Conservation (phyloP, 108 stramenopile species). For the Skeletonema tropicum region DNA sequence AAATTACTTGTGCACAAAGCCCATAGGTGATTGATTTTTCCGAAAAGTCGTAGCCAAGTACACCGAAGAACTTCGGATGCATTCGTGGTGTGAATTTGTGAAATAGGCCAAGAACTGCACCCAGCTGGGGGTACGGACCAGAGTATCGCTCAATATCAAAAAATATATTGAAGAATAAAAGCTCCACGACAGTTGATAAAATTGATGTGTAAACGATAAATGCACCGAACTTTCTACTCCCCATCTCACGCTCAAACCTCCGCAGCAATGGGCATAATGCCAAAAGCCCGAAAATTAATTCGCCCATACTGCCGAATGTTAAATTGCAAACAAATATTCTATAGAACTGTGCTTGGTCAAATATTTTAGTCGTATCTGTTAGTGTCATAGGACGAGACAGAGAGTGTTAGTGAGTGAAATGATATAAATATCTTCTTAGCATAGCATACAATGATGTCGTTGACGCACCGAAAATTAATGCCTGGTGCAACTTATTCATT, state of each 20-base stretch:
- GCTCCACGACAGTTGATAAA: conserved; percentile 43
- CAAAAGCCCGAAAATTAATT: conserved; percentile 59
- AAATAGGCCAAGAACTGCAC: conserved; percentile 62
- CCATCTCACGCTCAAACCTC: conserved; percentile 80
- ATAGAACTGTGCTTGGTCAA: conserved; percentile 50
- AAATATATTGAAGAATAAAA: conserved; percentile 36
- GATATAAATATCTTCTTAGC: neutral
- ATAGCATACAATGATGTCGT: neutral
- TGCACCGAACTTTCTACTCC: conserved; percentile 57
- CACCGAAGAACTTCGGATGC: conserved; percentile 69
- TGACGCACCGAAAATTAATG: conserved; percentile 43
- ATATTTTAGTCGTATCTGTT: conserved; percentile 35
- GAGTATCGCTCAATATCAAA: conserved; percentile 41
- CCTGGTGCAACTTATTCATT: conserved; percentile 41
- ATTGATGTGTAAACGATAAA: conserved; percentile 42
- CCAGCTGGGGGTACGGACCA: conserved; percentile 61
- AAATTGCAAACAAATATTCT: conserved; percentile 48
- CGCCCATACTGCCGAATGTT: conserved; percentile 63
- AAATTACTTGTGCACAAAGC: conserved; percentile 55
- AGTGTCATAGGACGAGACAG: neutral
- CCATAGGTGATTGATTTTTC: conserved; percentile 69
- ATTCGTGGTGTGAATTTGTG: conserved; percentile 65
- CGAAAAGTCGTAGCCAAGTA: conserved; percentile 65
- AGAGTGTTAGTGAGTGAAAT: neutral
- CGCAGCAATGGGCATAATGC: conserved; percentile 54